These are phyloP conservation scores for Pinus taeda DNA, from an alignment of 75 land plant species.

Conservation along the genomic window DNA sequence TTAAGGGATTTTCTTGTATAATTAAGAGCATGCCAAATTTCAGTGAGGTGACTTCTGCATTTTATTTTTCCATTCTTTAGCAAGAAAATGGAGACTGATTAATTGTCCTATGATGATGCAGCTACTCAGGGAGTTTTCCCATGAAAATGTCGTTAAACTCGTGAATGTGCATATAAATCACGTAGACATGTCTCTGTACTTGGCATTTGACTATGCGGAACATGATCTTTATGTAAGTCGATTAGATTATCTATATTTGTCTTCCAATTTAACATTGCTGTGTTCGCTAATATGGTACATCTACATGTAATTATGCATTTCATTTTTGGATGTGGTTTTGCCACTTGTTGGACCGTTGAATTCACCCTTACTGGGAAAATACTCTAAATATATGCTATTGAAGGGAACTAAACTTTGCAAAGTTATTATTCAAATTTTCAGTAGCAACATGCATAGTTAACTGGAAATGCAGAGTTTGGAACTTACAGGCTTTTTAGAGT, in stretches of 20 bases:
- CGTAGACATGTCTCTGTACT: slow-evolving; percentile 89
- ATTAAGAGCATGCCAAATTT: not conserved
- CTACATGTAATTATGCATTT: not conserved
- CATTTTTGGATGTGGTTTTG: not conserved
- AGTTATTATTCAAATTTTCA: too few relatives aligned
- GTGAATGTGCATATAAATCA: slow-evolving; percentile 98
- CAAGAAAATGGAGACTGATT: not conserved
- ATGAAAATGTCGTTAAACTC: slow-evolving; percentile 95
- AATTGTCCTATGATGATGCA: slow-evolving; percentile 19
- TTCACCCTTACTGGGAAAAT: not conserved
- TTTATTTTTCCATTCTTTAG: not conserved
- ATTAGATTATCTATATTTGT: slow-evolving; percentile 4
- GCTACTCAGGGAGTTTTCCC: slow-evolving; percentile 86
- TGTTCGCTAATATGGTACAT: not conserved
- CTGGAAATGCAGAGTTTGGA: too few relatives aligned
- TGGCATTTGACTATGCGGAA: slow-evolving; percentile 98
- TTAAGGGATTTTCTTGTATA: not conserved
- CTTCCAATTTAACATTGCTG: not conserved
- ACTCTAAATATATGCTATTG: not conserved
- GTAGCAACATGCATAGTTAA: too few relatives aligned
- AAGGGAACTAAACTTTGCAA: too few relatives aligned
- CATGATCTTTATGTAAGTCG: slow-evolving; percentile 95
- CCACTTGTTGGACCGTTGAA: not conserved
- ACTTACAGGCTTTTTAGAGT: too few relatives aligned
- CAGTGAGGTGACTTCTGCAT: not conserved